phyloP scores from a whole-genome alignment of 2,329 filamentous ascomycete genomes.

The Rugonectria rugulosa region DNA sequence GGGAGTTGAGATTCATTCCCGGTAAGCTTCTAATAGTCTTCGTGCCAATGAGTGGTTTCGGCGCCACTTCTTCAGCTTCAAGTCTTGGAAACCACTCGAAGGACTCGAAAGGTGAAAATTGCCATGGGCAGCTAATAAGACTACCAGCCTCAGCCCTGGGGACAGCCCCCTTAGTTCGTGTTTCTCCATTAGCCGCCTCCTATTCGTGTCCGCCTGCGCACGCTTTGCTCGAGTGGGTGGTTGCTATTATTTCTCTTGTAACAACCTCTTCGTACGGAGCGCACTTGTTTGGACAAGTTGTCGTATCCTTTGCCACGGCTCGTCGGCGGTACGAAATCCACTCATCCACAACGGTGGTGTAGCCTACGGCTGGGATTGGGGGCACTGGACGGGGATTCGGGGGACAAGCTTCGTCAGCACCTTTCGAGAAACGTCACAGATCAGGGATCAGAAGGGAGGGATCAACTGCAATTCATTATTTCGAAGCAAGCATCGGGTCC shows the following conservation, averaged over 20 bases:
- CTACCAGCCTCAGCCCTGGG: background rate
- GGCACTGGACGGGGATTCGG: background rate
- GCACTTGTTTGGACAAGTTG: too few relatives aligned
- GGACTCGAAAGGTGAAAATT: constrained; percentile 1
- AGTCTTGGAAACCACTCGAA: constrained; percentile 2
- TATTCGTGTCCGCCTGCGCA: constrained; percentile 9
- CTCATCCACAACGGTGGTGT: constrained; percentile 19
- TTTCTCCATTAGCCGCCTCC: constrained; percentile 5
- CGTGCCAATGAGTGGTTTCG: constrained; percentile 15
- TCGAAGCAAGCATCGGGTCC: constrained; percentile 24
- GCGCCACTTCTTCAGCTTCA: constrained; percentile 6
- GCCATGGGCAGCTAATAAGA: background rate
- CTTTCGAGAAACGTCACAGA: constrained; percentile 27
- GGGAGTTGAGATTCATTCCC: constrained; percentile 10
- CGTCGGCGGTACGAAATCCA: constrained; percentile 30
- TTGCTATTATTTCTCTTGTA: background rate
- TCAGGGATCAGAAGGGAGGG: constrained; percentile 28
- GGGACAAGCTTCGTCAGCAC: constrained; percentile 33
- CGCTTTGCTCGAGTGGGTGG: background rate
- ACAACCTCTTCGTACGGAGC: constrained; percentile 14
- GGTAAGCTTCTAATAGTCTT: constrained; percentile 25
- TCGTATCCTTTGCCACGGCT: constrained; percentile 22
- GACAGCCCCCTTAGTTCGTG: background rate
- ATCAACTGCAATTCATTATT: constrained; percentile 28
- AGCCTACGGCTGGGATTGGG: background rate